Percentiles rank a stretch among this genome's conserved stretches.
Conservation (phyloP, 1,284 basidiomycete genomes). For the Ustilago trichophora region DNA sequence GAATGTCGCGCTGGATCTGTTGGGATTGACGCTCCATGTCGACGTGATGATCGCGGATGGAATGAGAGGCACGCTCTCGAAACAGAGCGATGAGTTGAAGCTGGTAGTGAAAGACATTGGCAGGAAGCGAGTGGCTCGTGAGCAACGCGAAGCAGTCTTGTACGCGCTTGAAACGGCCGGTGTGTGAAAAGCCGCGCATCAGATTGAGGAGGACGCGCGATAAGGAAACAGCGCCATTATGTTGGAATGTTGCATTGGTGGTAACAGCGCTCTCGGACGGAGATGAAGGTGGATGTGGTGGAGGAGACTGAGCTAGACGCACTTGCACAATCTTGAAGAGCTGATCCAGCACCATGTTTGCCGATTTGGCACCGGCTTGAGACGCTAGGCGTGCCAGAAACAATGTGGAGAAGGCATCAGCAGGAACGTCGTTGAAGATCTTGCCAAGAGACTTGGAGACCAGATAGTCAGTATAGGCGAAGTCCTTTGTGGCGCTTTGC, state of each 20-base stretch:
- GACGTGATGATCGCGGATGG: background rate
- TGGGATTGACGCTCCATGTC: slow-evolving; percentile 1
- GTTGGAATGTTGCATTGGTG: background rate
- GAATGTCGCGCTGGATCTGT: slow-evolving; percentile 5
- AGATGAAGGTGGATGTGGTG: background rate
- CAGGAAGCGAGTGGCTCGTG: background rate
- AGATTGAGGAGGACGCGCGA: slow-evolving; percentile 8
- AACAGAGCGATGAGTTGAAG: slow-evolving; percentile 25
- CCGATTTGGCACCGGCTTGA: background rate
- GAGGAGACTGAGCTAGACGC: background rate
- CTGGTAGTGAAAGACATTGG: slow-evolving; percentile 20
- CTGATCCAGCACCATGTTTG: background rate
- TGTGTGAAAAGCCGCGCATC: slow-evolving; percentile 11
- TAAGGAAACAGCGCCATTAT: background rate
- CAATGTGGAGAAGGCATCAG: background rate
- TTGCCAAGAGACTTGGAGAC: slow-evolving; percentile 1
- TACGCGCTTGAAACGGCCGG: slow-evolving; percentile 5
- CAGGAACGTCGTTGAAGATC: background rate
- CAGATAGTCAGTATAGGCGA: background rate
- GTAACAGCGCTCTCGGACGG: too few species aligned
- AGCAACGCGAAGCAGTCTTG: slow-evolving; percentile 18
- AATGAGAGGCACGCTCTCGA: background rate
- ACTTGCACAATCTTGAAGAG: background rate
- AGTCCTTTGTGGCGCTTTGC: background rate
- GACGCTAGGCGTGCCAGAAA: background rate